Percentiles rank a stretch among this genome's conserved stretches.
These are phyloP conservation scores for Styphnolobium japonicum DNA, from an alignment of 306 rosid species.

Conservation along the genomic window DNA sequence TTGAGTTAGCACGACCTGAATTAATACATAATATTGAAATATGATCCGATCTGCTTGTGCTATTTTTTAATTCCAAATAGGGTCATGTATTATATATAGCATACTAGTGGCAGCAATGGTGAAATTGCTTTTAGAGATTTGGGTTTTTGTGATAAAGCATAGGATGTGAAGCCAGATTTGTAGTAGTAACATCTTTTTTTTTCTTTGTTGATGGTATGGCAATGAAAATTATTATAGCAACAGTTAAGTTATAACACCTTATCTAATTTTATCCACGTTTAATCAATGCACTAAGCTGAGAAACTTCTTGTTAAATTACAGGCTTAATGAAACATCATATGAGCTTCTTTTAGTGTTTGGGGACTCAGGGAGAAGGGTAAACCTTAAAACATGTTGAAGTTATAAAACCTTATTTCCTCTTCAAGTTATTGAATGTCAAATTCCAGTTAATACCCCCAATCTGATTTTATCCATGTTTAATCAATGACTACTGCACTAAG, in stretches of 20 bases:
- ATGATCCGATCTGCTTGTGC: not conserved
- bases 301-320: constrained; percentile 27
- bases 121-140: not conserved
- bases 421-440: not conserved
- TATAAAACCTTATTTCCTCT: not conserved
- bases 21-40: not conserved
- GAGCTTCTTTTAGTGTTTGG: not conserved
- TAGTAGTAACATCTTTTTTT: not conserved
- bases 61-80: not conserved
- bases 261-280: not conserved
- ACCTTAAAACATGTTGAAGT: not conserved
- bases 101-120: not conserved
- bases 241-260: not conserved
- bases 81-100: not conserved
- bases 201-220: not conserved
- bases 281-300: not conserved
- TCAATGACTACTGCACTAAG: not conserved
- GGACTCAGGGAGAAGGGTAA: not conserved
- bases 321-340: constrained; percentile 30
- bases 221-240: not conserved
- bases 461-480: constrained; percentile 7
- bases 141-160: not conserved
- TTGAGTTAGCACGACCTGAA: not conserved
- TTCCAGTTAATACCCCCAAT: not conserved
- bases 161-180: not conserved